phyloP scores from a whole-genome alignment of 2,329 filamentous ascomycete species.

The Pyrenochaeta sp. region DNA sequence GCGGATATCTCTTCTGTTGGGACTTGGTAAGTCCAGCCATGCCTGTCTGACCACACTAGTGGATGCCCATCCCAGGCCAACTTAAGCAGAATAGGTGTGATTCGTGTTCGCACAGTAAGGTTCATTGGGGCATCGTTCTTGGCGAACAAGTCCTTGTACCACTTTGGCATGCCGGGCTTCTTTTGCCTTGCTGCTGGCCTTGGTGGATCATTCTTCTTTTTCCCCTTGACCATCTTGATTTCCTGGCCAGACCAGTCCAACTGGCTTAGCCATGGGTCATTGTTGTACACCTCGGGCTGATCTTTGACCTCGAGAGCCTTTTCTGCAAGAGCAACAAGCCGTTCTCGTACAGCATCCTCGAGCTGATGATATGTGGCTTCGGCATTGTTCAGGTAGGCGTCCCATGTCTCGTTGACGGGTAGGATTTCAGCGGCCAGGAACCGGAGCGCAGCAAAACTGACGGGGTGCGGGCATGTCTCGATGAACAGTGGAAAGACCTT shows the following conservation, averaged over 20 bases:
- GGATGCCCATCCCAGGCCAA: conserved; percentile 90
- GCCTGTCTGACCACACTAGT: conserved; percentile 89
- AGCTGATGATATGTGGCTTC: conserved; percentile 84
- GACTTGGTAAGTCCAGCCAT: conserved; percentile 92
- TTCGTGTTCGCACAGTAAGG: conserved; percentile 84
- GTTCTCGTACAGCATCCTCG: conserved; percentile 78
- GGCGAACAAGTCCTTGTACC: conserved; percentile 91
- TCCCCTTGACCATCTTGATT: conserved; percentile 88
- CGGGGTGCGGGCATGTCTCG: conserved; percentile 90
- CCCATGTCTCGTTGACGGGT: conserved; percentile 88
- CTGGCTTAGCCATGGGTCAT: conserved; percentile 90
- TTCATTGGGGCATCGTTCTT: conserved; percentile 74
- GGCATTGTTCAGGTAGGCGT: conserved; percentile 81
- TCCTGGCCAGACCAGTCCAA: conserved; percentile 96
- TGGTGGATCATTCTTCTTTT: conserved; percentile 83
- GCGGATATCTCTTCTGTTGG: conserved; percentile 66
- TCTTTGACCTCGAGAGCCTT: conserved; percentile 79
- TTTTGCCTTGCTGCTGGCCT: conserved; percentile 85
- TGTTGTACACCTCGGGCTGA: conserved; percentile 72
- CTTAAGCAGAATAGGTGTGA: conserved; percentile 84
- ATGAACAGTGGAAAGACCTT: conserved; percentile 92
- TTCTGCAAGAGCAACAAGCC: conserved; percentile 76
- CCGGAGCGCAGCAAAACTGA: conserved; percentile 92
- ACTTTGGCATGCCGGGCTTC: conserved; percentile 90
- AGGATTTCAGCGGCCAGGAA: conserved; percentile 95